Evolutionary conservation across 768 basidiomycete genomes (phyloP).

Genomic region (Clavaria fumosa): DNA sequence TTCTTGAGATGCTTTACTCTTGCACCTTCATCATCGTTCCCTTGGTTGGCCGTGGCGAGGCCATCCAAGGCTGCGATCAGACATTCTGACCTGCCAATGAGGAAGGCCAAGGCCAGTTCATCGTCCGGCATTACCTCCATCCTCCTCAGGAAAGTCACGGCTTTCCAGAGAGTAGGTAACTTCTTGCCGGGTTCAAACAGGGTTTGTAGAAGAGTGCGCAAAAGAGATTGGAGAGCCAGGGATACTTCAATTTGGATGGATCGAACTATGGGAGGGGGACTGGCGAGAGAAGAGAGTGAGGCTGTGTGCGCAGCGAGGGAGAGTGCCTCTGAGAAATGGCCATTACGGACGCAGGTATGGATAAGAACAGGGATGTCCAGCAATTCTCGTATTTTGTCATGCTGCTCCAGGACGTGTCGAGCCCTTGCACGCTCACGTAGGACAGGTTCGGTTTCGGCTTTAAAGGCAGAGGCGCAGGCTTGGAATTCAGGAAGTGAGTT

Average conservation of each 20-base stretch:
- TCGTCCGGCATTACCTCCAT: constrained; percentile 53
- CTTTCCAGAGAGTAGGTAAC: constrained; percentile 80
- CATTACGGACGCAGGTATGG: constrained; percentile 86
- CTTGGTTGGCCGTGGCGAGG: constrained; percentile 4
- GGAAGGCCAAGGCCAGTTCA: constrained; percentile 77
- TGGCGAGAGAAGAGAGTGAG: constrained; percentile 29
- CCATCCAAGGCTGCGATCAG: constrained; percentile 39
- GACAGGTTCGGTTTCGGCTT: constrained; percentile 56
- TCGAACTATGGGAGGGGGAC: constrained; percentile 34
- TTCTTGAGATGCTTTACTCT: constrained; percentile 62
- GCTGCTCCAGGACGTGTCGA: constrained; percentile 78
- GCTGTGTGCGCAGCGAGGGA: constrained; percentile 65
- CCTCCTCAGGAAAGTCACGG: constrained; percentile 72
- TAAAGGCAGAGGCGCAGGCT: constrained; percentile 53
- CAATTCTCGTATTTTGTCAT: constrained; percentile 84
- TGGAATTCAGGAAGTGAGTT: constrained; percentile 66
- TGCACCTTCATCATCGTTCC: constrained; percentile 28
- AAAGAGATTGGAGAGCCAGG: constrained; percentile 55
- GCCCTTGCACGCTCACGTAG: constrained; percentile 63
- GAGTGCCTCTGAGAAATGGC: constrained; percentile 84
- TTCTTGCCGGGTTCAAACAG: constrained; percentile 73
- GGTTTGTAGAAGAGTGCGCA: constrained; percentile 59
- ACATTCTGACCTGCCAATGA: constrained; percentile 51
- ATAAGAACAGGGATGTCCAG: constrained; percentile 84
- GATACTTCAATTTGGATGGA: constrained; percentile 55